Evolutionary conservation across 2,329 filamentous ascomycete species (phyloP).

Genomic region (Geosmithia flava): DNA sequence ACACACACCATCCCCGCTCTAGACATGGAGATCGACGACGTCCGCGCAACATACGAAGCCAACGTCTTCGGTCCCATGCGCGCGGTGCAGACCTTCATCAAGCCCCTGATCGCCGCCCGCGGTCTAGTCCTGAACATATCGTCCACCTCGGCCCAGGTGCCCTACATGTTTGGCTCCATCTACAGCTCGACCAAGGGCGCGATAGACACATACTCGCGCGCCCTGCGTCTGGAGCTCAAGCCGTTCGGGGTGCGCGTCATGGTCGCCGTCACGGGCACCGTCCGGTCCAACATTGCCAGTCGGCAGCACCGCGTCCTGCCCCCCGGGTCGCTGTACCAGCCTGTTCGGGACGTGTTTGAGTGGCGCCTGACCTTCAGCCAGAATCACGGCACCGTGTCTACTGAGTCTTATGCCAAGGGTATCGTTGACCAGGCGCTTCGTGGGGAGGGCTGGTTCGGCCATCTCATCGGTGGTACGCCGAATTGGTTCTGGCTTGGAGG

Average conservation of each 20-base stretch:
- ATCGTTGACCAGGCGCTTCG: constrained; percentile 29
- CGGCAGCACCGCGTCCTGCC: constrained; percentile 28
- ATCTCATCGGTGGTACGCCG: constrained; percentile 2
- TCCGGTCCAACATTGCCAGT: constrained; percentile 35
- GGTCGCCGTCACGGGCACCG: constrained; percentile 41
- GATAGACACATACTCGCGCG: constrained; percentile 38
- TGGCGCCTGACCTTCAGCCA: constrained; percentile 34
- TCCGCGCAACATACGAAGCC: constrained; percentile 40
- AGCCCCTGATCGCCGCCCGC: constrained; percentile 33
- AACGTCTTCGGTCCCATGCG: constrained; percentile 47
- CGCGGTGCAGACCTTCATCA: constrained; percentile 36
- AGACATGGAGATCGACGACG: constrained; percentile 38
- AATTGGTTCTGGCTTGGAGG: constrained; percentile 4
- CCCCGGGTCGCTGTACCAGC: constrained; percentile 31
- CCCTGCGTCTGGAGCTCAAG: constrained; percentile 37
- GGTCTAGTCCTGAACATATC: constrained; percentile 44
- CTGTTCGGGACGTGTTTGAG: constrained; percentile 31
- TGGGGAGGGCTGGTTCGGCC: constrained; percentile 21
- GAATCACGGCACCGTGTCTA: constrained; percentile 25
- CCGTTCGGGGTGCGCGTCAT: constrained; percentile 45
- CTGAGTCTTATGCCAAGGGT: constrained; percentile 26
- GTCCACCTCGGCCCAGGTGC: constrained; percentile 34
- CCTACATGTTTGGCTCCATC: constrained; percentile 39
- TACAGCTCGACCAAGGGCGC: constrained; percentile 46
- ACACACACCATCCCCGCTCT: constrained; percentile 37